phyloP scores from a whole-genome alignment of 1,139 yeast genomes.

The Pneumocystis carinii region DNA sequence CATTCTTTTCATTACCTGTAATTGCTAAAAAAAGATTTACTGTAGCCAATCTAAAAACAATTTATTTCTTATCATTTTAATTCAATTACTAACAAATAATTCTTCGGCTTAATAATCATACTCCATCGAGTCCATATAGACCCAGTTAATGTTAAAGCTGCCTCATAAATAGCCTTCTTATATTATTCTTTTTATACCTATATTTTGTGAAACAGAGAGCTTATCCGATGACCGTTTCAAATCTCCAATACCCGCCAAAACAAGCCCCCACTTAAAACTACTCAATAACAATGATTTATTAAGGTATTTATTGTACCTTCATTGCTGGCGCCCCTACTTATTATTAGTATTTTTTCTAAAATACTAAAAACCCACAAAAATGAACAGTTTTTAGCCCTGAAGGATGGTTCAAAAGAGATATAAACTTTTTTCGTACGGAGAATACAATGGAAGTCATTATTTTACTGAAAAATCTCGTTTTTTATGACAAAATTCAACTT shows the following conservation, averaged over 20 bases:
- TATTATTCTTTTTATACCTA: not conserved
- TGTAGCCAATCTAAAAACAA: not conserved
- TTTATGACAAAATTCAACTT: no score
- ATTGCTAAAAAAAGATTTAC: not conserved
- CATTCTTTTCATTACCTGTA: not conserved
- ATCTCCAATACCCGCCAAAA: slow-evolving; percentile 11
- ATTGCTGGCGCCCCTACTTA: not conserved
- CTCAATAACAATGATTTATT: not conserved
- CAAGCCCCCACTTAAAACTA: slow-evolving; percentile 4
- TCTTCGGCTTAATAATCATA: slow-evolving; percentile 78
- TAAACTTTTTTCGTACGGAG: slow-evolving; percentile 29
- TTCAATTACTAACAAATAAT: slow-evolving; percentile 31
- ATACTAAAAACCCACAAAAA: slow-evolving; percentile 47
- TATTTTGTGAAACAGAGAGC: slow-evolving; percentile 12
- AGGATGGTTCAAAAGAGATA: slow-evolving; percentile 62
- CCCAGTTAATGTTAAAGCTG: slow-evolving; percentile 79
- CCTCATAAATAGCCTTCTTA: not conserved
- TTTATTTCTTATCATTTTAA: not conserved
- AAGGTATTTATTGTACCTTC: not conserved
- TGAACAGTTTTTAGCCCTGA: slow-evolving; percentile 94
- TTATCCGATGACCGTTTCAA: slow-evolving; percentile 11
- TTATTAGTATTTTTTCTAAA: slow-evolving; percentile 4
- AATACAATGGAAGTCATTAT: not conserved
- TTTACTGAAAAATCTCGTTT: not conserved
- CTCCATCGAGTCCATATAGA: slow-evolving; percentile 98